phyloP scores from a whole-genome alignment of 768 basidiomycete species.

The Tylopilus sp. region DNA sequence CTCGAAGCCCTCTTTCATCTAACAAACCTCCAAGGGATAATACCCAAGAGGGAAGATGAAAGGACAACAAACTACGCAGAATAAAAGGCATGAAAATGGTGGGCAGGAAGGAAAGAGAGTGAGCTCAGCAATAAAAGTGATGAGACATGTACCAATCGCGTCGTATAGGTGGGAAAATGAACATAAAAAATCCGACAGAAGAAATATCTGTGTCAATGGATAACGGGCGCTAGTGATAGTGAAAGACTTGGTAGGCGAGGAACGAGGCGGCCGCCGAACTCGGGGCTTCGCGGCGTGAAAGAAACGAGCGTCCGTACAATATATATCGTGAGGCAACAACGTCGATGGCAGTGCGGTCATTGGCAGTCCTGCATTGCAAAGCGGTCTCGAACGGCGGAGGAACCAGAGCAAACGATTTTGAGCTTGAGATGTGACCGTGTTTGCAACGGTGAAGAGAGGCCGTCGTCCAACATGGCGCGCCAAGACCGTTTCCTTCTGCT shows the following conservation, averaged over 20 bases:
- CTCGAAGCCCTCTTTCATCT: constrained; percentile 68
- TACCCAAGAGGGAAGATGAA: constrained; percentile 51
- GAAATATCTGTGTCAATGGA: constrained; percentile 26
- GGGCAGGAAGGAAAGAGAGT: constrained; percentile 15
- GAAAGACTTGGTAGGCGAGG: constrained; percentile 24
- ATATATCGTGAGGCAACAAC: constrained; percentile 40
- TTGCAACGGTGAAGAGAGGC: not conserved
- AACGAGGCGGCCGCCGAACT: constrained; percentile 31
- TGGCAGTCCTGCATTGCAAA: constrained; percentile 17
- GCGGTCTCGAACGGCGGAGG: constrained; percentile 15
- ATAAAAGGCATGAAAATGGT: constrained; percentile 23
- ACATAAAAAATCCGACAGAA: constrained; percentile 25
- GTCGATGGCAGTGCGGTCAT: constrained; percentile 26
- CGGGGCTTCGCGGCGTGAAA: constrained; percentile 43
- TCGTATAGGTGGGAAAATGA: constrained; percentile 17
- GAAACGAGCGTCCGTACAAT: constrained; percentile 76
- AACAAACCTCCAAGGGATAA: constrained; percentile 50
- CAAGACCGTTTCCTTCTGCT: constrained; percentile 12
- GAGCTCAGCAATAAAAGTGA: constrained; percentile 22
- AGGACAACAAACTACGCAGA: constrained; percentile 56
- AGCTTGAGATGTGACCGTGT: constrained; percentile 20
- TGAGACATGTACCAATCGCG: constrained; percentile 23
- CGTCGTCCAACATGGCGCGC: constrained; percentile 23
- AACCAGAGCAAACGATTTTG: constrained; percentile 9
- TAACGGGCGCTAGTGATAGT: constrained; percentile 32